phyloP scores from a whole-genome alignment of 75 land plant genomes.

The Pinus taeda region DNA sequence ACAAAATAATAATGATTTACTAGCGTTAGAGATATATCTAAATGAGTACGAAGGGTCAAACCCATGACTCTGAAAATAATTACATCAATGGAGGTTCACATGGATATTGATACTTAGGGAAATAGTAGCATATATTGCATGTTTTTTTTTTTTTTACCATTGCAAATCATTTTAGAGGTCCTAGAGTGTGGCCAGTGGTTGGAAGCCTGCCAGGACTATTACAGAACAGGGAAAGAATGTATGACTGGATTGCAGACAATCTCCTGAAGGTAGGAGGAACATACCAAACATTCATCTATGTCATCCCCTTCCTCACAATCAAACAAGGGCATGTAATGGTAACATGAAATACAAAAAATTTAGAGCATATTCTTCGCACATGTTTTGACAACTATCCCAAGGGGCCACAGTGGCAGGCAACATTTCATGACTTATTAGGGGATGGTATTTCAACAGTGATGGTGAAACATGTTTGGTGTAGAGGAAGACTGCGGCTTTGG shows the following conservation, averaged over 20 bases:
- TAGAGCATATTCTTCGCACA: slow-evolving; percentile 57
- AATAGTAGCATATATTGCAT: slow-evolving; percentile 26
- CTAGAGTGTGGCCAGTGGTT: slow-evolving; percentile 71
- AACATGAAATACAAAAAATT: slow-evolving; percentile 59
- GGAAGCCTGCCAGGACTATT: slow-evolving; percentile 67
- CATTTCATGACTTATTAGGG: slow-evolving; percentile 61
- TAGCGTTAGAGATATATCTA: no score
- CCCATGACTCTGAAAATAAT: no score
- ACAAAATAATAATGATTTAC: no score
- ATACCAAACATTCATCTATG: slow-evolving; percentile 56
- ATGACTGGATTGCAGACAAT: slow-evolving; percentile 77
- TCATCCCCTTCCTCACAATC: slow-evolving; percentile 42
- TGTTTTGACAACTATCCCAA: slow-evolving; percentile 74
- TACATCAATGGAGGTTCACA: background rate
- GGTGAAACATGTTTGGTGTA: slow-evolving; percentile 71
- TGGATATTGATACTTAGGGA: slow-evolving; percentile 22
- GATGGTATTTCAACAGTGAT: slow-evolving; percentile 84
- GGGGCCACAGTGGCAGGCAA: slow-evolving; percentile 52
- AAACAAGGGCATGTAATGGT: slow-evolving; percentile 47
- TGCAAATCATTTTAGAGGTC: slow-evolving; percentile 39
- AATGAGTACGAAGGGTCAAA: no score
- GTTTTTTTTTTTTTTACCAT: slow-evolving; percentile 50
- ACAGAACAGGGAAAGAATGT: slow-evolving; percentile 47
- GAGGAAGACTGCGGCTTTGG: slow-evolving; percentile 77
- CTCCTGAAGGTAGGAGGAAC: slow-evolving; percentile 59